phyloP scores from a whole-genome alignment of 345 rosid species.

The Pugionium cornutum region DNA sequence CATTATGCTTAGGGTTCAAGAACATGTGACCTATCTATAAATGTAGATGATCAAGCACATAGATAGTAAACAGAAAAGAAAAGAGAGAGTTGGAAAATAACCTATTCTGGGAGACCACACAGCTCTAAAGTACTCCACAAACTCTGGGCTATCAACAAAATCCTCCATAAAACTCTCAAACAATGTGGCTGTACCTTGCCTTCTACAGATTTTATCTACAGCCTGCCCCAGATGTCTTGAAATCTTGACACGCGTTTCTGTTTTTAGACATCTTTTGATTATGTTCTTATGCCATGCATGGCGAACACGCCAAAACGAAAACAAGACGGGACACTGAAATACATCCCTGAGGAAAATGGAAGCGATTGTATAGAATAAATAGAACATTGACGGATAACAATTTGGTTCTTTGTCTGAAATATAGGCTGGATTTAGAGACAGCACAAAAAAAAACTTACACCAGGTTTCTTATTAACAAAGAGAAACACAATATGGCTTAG shows the following conservation, averaged over 20 bases:
- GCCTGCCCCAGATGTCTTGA: constrained; percentile 61
- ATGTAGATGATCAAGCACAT: not conserved
- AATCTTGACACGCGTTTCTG: constrained; percentile 57
- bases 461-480: not conserved
- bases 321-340: constrained; percentile 79
- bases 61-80: not conserved
- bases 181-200: constrained; percentile 48
- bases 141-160: constrained; percentile 56
- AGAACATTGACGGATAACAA: constrained; percentile 7
- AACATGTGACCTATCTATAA: not conserved
- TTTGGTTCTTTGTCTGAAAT: constrained; percentile 8
- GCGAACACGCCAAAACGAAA: constrained; percentile 86
- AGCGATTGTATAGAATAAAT: constrained; percentile 8
- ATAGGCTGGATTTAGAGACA: not conserved
- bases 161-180: constrained; percentile 66
- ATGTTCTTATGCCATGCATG: constrained; percentile 91
- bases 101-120: constrained; percentile 83
- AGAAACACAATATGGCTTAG: constrained; percentile 9
- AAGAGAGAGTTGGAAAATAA: constrained; percentile 34
- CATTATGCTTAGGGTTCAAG: constrained; percentile 8
- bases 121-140: constrained; percentile 85
- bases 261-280: constrained; percentile 70
- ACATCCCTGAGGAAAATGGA: constrained; percentile 71
- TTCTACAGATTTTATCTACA: constrained; percentile 67
- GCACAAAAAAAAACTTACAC: not conserved